These are phyloP conservation scores for Cryptosporidium parvum DNA, from an alignment of 169 alveolate species.

Conservation along the genomic window DNA sequence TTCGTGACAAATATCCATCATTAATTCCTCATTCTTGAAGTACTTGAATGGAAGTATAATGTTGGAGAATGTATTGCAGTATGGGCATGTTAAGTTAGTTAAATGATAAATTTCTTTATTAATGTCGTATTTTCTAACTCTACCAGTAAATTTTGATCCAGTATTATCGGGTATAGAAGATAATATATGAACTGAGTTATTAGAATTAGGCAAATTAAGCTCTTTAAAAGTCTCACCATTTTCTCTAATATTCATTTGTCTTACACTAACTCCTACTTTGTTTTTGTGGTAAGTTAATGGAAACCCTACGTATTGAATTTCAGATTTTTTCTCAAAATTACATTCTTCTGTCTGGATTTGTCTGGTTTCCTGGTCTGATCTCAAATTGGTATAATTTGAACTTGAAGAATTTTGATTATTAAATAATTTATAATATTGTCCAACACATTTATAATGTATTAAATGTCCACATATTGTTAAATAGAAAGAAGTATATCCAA, in stretches of 20 bases:
- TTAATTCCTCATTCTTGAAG: not conserved
- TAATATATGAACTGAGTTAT: not conserved
- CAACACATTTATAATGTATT: conserved; percentile 41
- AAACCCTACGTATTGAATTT: not conserved
- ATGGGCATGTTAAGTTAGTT: conserved; percentile 53
- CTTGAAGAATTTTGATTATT: not conserved
- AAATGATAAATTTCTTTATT: conserved; percentile 15
- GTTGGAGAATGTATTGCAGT: conserved; percentile 35
- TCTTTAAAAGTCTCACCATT: not conserved
- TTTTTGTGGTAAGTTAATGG: not conserved
- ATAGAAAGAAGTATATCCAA: conserved; percentile 22
- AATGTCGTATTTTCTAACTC: not conserved
- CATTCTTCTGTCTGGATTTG: not conserved
- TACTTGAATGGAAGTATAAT: conserved; percentile 25
- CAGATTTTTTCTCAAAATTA: not conserved
- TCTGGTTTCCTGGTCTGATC: not conserved
- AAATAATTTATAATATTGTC: conserved; percentile 34
- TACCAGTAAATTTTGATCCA: not conserved
- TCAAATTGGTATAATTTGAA: not conserved
- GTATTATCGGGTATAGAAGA: not conserved
- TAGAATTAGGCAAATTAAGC: not conserved
- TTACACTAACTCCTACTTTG: not conserved
- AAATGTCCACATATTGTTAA: conserved; percentile 63
- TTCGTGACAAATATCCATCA: not conserved
- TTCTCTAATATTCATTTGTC: not conserved